These are phyloP conservation scores for Phytophthora crassamura DNA, from an alignment of 352 stramenopile species.

Conservation along the genomic window DNA sequence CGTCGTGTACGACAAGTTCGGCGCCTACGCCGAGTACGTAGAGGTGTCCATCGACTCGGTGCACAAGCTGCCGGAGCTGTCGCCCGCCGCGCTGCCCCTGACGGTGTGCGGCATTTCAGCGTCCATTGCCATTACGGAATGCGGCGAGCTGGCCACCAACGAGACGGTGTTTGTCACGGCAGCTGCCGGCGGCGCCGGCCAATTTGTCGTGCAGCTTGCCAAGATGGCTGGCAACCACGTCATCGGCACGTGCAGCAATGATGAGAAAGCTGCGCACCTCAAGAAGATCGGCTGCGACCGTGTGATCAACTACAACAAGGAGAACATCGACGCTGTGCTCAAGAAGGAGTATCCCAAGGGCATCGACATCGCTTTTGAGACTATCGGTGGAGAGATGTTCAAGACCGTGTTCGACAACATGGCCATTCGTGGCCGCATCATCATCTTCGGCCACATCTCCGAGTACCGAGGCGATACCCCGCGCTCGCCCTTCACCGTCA, in stretches of 20 bases:
- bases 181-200: slow-evolving; percentile 70
- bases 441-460: slow-evolving; percentile 53
- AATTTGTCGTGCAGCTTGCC: slow-evolving; percentile 84
- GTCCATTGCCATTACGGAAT: slow-evolving; percentile 54
- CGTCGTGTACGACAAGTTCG: slow-evolving; percentile 51
- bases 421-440: slow-evolving; percentile 47
- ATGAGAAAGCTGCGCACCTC: slow-evolving; percentile 81
- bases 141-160: slow-evolving; percentile 51
- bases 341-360: slow-evolving; percentile 40
- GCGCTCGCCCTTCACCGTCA: slow-evolving; percentile 33
- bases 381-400: slow-evolving; percentile 42
- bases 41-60: slow-evolving; percentile 39
- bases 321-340: slow-evolving; percentile 37
- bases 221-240: slow-evolving; percentile 78
- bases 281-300: slow-evolving; percentile 63
- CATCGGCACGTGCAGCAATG: slow-evolving; percentile 80
- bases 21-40: slow-evolving; percentile 48
- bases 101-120: slow-evolving; percentile 55
- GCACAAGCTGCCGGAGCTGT: slow-evolving; percentile 39
- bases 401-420: slow-evolving; percentile 54
- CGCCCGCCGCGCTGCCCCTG: slow-evolving; percentile 38
- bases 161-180: slow-evolving; percentile 67
- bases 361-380: slow-evolving; percentile 42
- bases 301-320: slow-evolving; percentile 84
- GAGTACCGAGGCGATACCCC: slow-evolving; percentile 37